These are phyloP conservation scores for Trichoderma gracile DNA, from an alignment of 2,329 filamentous ascomycete species.

Conservation along the genomic window DNA sequence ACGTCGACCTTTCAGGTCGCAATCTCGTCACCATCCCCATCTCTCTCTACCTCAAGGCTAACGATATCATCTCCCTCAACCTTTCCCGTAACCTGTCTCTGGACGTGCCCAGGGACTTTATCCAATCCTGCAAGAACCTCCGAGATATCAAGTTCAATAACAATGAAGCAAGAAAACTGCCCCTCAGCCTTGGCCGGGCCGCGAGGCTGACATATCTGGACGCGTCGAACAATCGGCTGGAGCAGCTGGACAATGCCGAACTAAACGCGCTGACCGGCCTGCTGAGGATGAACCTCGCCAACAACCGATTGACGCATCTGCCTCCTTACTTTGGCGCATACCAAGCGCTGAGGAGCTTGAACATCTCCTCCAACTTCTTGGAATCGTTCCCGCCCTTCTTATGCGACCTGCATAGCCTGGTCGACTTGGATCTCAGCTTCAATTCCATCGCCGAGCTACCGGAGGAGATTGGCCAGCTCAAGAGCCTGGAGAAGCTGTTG, in stretches of 20 bases:
- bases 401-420: constrained; percentile 76
- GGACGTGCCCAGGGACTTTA: constrained; percentile 93
- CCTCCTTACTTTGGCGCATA: constrained; percentile 83
- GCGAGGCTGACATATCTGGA: constrained; percentile 83
- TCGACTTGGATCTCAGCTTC: constrained; percentile 96
- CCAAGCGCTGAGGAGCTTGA: constrained; percentile 75
- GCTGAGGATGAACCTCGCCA: constrained; percentile 87
- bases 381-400: constrained; percentile 82
- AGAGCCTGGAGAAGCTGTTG: constrained; percentile 81
- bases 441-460: constrained; percentile 82
- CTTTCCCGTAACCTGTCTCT: constrained; percentile 89
- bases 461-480: constrained; percentile 73
- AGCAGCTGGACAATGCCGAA: constrained; percentile 82
- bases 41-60: constrained; percentile 83
- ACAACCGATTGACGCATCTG: constrained; percentile 80
- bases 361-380: constrained; percentile 91
- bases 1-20: constrained; percentile 85
- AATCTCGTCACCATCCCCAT: constrained; percentile 96
- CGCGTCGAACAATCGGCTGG: constrained; percentile 89
- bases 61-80: constrained; percentile 93
- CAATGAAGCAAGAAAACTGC: constrained; percentile 86
- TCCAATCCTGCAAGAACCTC: constrained; percentile 86
- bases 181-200: constrained; percentile 79
- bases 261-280: constrained; percentile 73
- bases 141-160: constrained; percentile 95